phyloP scores from a whole-genome alignment of 1,139 yeast species.

The Yamadazyma membranifaciens region DNA sequence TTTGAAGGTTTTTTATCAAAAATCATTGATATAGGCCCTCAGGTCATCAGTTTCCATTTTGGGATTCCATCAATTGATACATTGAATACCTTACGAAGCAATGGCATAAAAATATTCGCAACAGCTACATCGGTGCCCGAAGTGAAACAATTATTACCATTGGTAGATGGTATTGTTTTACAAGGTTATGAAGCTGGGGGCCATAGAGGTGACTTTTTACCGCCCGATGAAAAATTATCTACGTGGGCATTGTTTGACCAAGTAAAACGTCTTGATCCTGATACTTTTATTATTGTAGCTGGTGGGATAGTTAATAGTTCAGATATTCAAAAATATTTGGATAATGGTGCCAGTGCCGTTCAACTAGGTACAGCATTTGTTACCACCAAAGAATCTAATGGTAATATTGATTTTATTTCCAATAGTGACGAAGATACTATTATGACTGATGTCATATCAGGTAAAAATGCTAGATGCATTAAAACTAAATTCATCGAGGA shows the following conservation, averaged over 20 bases:
- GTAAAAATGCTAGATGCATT: constrained; percentile 37
- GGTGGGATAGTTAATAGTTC: constrained; percentile 43
- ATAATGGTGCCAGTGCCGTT: constrained; percentile 43
- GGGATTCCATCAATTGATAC: constrained; percentile 40
- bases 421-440: constrained; percentile 20
- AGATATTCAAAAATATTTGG: constrained; percentile 24
- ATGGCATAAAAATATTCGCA: constrained; percentile 52
- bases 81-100: constrained; percentile 39
- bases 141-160: constrained; percentile 20
- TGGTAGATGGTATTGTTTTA: constrained; percentile 41
- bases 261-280: constrained; percentile 23
- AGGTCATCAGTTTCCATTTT: constrained; percentile 49
- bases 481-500: constrained; percentile 27
- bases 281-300: constrained; percentile 34
- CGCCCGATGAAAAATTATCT: constrained; percentile 32
- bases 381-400: constrained; percentile 30
- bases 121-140: constrained; percentile 43
- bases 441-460: constrained; percentile 37
- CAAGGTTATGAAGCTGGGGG: constrained; percentile 61
- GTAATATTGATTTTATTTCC: constrained; percentile 19
- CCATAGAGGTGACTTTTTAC: constrained; percentile 46
- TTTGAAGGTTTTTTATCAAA: constrained; percentile 14
- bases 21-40: constrained; percentile 22
- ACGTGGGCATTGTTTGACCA: constrained; percentile 31
- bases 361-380: constrained; percentile 49